Percentiles rank a stretch among this genome's conserved stretches.
phyloP scores from a whole-genome alignment of 805 yeast species.

The Saccharomyces eubayanus region DNA sequence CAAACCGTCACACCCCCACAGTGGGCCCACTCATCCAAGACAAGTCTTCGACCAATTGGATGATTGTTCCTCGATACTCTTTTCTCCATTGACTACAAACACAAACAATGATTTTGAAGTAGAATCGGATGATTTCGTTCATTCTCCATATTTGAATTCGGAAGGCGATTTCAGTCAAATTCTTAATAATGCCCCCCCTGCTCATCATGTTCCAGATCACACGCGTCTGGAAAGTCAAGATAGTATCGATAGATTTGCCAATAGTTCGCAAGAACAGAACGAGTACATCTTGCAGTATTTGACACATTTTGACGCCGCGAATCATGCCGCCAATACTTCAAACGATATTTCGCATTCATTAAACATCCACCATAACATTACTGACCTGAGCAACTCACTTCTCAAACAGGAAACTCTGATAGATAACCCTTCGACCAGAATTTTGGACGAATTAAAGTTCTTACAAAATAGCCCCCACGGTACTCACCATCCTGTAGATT shows the following conservation, averaged over 20 bases:
- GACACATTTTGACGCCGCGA: background rate
- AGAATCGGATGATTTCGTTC: background rate
- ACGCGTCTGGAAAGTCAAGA: background rate
- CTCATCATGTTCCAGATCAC: background rate
- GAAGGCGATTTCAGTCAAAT: background rate
- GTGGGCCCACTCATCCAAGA: background rate
- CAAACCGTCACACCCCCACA: constrained; percentile 14
- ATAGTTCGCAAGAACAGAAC: background rate
- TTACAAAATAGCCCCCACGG: background rate
- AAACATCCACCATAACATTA: background rate
- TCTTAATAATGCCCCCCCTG: background rate
- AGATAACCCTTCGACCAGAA: background rate
- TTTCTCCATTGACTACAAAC: background rate
- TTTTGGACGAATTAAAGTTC: background rate
- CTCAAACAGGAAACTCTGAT: background rate
- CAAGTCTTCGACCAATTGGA: background rate
- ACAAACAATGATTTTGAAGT: background rate
- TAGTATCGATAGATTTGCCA: background rate
- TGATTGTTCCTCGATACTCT: background rate
- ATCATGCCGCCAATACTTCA: background rate
- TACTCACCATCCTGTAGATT: background rate
- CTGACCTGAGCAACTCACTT: background rate
- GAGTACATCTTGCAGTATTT: background rate
- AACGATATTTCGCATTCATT: background rate
- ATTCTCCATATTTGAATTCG: constrained; percentile 1